phyloP scores from a whole-genome alignment of 2,329 filamentous ascomycete species.

The Colletotrichum simmondsii region DNA sequence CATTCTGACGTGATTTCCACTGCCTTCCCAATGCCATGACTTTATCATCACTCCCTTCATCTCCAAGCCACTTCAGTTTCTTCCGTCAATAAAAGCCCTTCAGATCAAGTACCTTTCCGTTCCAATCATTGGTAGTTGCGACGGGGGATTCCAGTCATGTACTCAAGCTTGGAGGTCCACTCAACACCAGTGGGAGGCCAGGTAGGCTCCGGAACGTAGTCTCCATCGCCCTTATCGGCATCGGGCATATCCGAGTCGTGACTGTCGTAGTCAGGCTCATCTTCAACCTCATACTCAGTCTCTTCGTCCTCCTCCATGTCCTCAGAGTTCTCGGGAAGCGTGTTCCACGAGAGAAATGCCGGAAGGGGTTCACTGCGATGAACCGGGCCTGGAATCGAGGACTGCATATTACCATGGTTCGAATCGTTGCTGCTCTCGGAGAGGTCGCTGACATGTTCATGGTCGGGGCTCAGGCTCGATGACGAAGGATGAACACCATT shows the following conservation, averaged over 20 bases:
- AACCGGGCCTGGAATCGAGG: too few relatives aligned
- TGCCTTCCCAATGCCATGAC: too few relatives aligned
- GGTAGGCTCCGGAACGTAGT: neutral
- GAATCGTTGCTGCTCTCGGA: too few relatives aligned
- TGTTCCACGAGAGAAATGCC: too few relatives aligned
- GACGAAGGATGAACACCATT: too few relatives aligned
- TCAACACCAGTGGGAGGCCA: neutral
- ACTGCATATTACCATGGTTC: too few relatives aligned
- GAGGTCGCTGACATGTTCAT: neutral
- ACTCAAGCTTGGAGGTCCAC: neutral
- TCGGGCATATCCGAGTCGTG: neutral
- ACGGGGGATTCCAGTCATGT: neutral
- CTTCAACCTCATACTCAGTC: neutral
- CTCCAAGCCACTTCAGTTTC: neutral
- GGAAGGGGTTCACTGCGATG: too few relatives aligned
- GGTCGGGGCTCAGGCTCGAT: too few relatives aligned
- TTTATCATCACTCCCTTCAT: neutral
- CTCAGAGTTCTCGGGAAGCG: too few relatives aligned
- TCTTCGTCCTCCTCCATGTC: neutral
- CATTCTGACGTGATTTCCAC: neutral
- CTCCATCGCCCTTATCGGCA: neutral
- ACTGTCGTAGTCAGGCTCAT: too few relatives aligned
- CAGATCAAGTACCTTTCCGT: neutral
- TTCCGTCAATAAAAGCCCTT: neutral
- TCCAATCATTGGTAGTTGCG: neutral